Percentiles rank a stretch among this genome's conserved stretches.
These are phyloP conservation scores for Agaricus subrufescens DNA, from an alignment of 768 basidiomycete genomes.

Conservation along the genomic window DNA sequence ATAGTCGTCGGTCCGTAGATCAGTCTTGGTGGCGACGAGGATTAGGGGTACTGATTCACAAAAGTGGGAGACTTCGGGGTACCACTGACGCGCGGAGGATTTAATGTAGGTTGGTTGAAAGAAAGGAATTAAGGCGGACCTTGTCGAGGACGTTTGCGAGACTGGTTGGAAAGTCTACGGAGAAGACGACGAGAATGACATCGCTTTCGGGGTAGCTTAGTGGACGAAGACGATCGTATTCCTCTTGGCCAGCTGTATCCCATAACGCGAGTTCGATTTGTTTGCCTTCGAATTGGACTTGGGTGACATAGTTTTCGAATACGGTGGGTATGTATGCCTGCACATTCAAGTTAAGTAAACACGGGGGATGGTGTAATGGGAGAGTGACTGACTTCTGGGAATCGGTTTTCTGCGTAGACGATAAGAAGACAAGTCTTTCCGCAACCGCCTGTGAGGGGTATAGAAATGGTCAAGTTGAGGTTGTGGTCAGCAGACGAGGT, in stretches of 20 bases:
- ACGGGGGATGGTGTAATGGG: neutral
- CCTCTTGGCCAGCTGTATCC: constrained; percentile 97
- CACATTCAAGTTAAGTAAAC: neutral
- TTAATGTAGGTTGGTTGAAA: neutral
- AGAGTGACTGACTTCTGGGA: constrained; percentile 71
- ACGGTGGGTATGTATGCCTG: constrained; percentile 93
- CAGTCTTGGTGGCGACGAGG: constrained; percentile 91
- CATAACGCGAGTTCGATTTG: constrained; percentile 94
- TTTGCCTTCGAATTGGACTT: constrained; percentile 82
- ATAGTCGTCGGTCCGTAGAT: constrained; percentile 81
- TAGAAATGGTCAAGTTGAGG: neutral
- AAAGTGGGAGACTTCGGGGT: constrained; percentile 89
- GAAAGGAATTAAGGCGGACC: constrained; percentile 30
- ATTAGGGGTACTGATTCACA: constrained; percentile 87
- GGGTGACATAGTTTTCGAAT: constrained; percentile 91
- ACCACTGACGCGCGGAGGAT: constrained; percentile 56
- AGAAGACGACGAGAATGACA: constrained; percentile 92
- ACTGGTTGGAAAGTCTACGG: constrained; percentile 87
- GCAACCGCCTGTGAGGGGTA: constrained; percentile 59
- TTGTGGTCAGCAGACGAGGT: constrained; percentile 18
- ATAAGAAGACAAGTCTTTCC: constrained; percentile 96
- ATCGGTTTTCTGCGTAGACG: constrained; percentile 94
- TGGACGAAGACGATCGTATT: constrained; percentile 87
- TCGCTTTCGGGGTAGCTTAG: constrained; percentile 86
- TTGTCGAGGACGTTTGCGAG: constrained; percentile 90